Percentiles rank a stretch among this genome's conserved stretches.
Conservation (phyloP, 192 early-diverging fungal species). For the Umbelopsis vinacea region DNA sequence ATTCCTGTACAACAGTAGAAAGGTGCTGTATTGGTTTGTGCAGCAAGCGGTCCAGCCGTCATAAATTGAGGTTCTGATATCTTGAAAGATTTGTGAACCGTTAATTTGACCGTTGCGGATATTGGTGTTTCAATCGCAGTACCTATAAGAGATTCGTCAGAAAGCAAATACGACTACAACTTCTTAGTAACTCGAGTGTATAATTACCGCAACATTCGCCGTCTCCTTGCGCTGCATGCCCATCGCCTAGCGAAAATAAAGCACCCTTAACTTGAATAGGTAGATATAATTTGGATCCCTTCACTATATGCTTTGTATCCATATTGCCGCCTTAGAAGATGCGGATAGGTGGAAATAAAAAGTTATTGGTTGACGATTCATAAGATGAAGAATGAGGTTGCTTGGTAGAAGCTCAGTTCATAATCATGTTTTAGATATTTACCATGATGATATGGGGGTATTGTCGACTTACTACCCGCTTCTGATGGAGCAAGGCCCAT, state of each 20-base stretch:
- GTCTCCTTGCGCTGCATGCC: constrained; percentile 16
- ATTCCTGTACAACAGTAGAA: constrained; percentile 11
- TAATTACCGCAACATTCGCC: constrained; percentile 17
- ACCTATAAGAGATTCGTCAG: background rate
- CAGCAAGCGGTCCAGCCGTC: background rate
- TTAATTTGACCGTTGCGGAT: background rate
- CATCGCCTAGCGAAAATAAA: constrained; percentile 13
- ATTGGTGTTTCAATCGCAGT: constrained; percentile 17
- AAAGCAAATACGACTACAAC: background rate
- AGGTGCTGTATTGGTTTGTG: constrained; percentile 5
- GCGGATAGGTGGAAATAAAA: too few relatives aligned
- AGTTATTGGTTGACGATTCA: too few relatives aligned
- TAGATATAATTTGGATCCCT: constrained; percentile 1
- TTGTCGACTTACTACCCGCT: background rate
- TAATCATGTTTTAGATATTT: background rate
- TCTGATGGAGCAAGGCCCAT: constrained; percentile 8
- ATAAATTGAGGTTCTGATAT: background rate
- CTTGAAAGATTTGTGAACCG: constrained; percentile 7
- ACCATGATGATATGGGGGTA: constrained; percentile 14
- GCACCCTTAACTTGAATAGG: constrained; percentile 16
- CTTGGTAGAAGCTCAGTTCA: background rate
- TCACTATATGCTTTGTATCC: constrained; percentile 14
- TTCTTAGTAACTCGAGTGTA: background rate
- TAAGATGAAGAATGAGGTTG: too few relatives aligned
- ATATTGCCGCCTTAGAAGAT: background rate